Conservation (phyloP, 208 protist genomes). For the Histomonas meleagridis region DNA sequence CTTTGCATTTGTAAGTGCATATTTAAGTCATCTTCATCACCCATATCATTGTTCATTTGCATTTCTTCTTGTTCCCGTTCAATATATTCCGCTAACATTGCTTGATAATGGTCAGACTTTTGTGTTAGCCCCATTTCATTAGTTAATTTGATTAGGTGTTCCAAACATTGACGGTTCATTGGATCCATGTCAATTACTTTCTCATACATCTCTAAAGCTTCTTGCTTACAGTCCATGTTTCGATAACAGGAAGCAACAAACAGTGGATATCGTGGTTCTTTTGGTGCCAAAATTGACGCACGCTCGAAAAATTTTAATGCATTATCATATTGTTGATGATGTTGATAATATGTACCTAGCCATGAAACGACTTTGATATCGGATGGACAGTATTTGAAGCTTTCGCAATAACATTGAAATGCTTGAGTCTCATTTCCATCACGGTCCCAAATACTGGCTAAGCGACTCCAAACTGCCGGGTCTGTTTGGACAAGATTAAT, state of each 20-base stretch:
- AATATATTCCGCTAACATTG: neutral
- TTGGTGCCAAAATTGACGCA: constrained; percentile 77
- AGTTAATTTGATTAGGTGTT: constrained; percentile 21
- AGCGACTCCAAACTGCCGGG: constrained; percentile 70
- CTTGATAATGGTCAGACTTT: constrained; percentile 14
- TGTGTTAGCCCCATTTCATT: neutral
- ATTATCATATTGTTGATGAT: constrained; percentile 84
- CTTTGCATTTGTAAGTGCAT: no score
- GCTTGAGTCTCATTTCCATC: constrained; percentile 52
- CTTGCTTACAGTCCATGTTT: neutral
- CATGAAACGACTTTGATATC: constrained; percentile 89
- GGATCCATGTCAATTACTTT: constrained; percentile 19
- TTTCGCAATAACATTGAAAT: constrained; percentile 44
- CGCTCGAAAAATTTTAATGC: constrained; percentile 83
- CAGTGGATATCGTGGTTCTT: constrained; percentile 82
- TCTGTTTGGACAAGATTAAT: constrained; percentile 69
- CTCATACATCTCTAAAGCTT: constrained; percentile 17
- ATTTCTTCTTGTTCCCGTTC: constrained; percentile 27
- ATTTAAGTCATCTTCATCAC: no score
- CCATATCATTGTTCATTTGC: no score
- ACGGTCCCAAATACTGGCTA: constrained; percentile 72
- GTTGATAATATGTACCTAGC: constrained; percentile 69
- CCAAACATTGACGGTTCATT: neutral
- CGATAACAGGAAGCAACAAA: constrained; percentile 53
- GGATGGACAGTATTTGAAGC: constrained; percentile 56